Evolutionary conservation across 2,329 filamentous ascomycete genomes (phyloP).

Genomic region (Venturia oleaginea): DNA sequence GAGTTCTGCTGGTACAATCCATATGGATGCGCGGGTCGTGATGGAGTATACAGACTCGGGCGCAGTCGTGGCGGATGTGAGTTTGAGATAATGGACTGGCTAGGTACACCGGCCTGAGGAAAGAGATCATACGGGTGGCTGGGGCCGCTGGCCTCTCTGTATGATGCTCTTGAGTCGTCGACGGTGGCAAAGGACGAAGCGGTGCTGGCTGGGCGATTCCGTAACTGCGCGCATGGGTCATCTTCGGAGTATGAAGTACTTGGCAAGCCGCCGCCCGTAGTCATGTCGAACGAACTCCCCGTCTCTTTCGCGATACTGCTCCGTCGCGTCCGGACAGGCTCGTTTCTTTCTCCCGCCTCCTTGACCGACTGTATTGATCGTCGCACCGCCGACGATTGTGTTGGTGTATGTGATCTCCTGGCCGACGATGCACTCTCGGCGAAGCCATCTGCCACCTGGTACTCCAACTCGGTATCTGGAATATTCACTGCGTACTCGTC

Average conservation of each 20-base stretch:
- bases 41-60: constrained; percentile 27
- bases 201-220: constrained; percentile 22
- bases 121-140: constrained; percentile 84
- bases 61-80: constrained; percentile 49
- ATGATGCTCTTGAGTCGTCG: constrained; percentile 50
- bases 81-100: constrained; percentile 44
- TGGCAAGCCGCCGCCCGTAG: constrained; percentile 15
- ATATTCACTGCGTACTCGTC: constrained; percentile 37
- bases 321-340: background rate
- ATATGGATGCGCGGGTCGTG: constrained; percentile 74
- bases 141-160: constrained; percentile 60
- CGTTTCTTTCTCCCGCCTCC: background rate
- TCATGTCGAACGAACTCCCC: constrained; percentile 16
- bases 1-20: constrained; percentile 78
- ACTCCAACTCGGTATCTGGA: constrained; percentile 27
- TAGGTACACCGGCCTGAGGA: constrained; percentile 52
- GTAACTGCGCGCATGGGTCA: constrained; percentile 15
- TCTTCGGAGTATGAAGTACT: background rate
- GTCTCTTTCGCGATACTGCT: constrained; percentile 14
- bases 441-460: background rate
- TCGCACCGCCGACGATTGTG: background rate
- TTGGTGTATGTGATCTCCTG: background rate
- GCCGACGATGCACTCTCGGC: background rate
- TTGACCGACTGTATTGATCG: background rate
- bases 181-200: constrained; percentile 22